Evolutionary conservation across 2,329 filamentous ascomycete genomes (phyloP), one percentile per base, ranked within the genome.

Genomic region (Hypoxylon rubiginosum): DNA sequence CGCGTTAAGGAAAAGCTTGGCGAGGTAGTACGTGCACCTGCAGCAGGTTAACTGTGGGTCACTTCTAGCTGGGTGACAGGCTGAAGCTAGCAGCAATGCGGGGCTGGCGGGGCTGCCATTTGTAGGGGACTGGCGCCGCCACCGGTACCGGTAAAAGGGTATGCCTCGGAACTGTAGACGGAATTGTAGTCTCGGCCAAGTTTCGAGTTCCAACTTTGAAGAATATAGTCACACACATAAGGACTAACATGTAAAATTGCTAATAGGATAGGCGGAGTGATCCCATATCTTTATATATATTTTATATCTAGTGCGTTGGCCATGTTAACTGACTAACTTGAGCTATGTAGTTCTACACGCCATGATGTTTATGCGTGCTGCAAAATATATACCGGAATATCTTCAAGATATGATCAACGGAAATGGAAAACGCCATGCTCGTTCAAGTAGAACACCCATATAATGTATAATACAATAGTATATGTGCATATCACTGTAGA

Each of bases 401-500:
- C 3, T 41, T 41, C 36, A 41, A 43, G 39, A 6, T 43, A 15
- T 48, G 21, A 26, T 48, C 21, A 15, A 4, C 24, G 30, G 28
- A 11, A 19, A 36, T 19, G 2, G 8, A 34, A 34, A 34, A 19
- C 32, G 49, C 30, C 13, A n/a, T 19, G 10, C 30, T 34, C 48
- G 5, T 51, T 15, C 30, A 21, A 30, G 48, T 4, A 15, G 24
- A 13, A 17, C 24, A 36, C 32, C n/a, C 15, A 34, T 17, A 46
- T 43, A 53, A 11, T 34, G 13, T 46, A 26, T 28, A 43, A 34
- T 24, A 21, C 17, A 19, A 9, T 39, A 4, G 15, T 49, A 45
- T 45, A 28, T 39, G 41, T 28, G 45, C 24, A 10, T 17, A 54
- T 68, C 28, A 72, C 24, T 69, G 73, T 48, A 77, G 57, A 15